Base-by-base conservation (phyloP, 2,329 filamentous ascomycete genomes). In the Monosporascus ibericus region DNA sequence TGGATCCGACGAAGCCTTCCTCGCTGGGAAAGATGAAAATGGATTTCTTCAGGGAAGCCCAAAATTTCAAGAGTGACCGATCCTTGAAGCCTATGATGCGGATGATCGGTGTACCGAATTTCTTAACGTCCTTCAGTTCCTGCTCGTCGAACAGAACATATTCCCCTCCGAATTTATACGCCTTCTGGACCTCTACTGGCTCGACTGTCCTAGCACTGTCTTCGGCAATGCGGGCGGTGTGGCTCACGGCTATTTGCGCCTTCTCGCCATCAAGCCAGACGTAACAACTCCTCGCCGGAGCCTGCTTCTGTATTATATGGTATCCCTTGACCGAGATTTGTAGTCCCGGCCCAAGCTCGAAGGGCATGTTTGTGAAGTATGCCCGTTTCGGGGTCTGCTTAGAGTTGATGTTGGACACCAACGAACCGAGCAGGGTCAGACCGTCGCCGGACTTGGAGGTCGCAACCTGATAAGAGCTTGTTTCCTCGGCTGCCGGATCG, bases 21-120 rank as follows among this genome's bases (percentile, higher is more conserved):
- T 99, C 94, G 18, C 87, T 94, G 0, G 94, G 94, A 64, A 95
- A 97, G 53, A 99, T 89, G 69, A 96, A 99, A 0, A 85, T 90
- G 0, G 92, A 89, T 61, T 92, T 91, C 65, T 88, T 90, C 48
- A 89, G 78, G 36, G 89, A 91, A 1, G 90, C 89, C 91, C 92
- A 96, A 18, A 87, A 76, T 0, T 88, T 88, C 2, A 96, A 75
- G 62, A 82, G 74, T 1, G 81, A 82, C 27, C 88, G 76, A 6
- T 90, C 84, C 67, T 97, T 99, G 78, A 99, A 99, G 6, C 94
- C 94, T 52, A 99, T 87, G 58, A 99, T 87, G 5, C 91, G 86
- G 52, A 99, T 87, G 14, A 89, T 77, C 0, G 90, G 89, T 1
- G 87, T 79, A 3, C 92, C 92, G 62, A 96, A 96, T 59, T 89